phyloP scores from a whole-genome alignment of 345 rosid species.

The Zanthoxylum bungeanum region DNA sequence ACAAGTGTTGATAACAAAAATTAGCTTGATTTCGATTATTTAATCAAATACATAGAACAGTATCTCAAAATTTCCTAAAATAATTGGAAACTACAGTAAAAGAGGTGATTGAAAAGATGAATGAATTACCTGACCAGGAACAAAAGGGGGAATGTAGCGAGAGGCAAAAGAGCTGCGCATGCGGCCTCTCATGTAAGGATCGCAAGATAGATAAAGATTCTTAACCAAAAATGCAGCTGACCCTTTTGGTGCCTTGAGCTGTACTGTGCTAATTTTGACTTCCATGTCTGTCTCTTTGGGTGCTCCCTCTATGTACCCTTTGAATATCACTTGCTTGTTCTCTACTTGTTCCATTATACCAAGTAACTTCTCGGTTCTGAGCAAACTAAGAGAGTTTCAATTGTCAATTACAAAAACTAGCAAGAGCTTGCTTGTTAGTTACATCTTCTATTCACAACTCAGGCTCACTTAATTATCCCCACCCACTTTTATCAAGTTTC shows the following conservation, averaged over 20 bases:
- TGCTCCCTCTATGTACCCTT: slow-evolving; percentile 37
- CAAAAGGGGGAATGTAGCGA: slow-evolving; percentile 37
- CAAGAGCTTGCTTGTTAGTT: neutral
- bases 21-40: neutral
- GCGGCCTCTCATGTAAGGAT: slow-evolving; percentile 55
- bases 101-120: neutral
- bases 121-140: slow-evolving; percentile 41
- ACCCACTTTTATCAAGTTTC: too few species aligned
- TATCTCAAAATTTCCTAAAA: neutral
- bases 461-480: too few species aligned
- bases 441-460: too few species aligned
- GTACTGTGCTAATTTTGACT: slow-evolving; percentile 23
- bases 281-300: slow-evolving; percentile 55
- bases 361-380: neutral
- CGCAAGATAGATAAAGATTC: slow-evolving; percentile 54
- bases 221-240: slow-evolving; percentile 41
- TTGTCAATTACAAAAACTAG: neutral
- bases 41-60: neutral
- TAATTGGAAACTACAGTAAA: too few species aligned
- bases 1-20: neutral
- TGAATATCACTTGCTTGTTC: slow-evolving; percentile 52
- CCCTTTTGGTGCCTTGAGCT: slow-evolving; percentile 39
- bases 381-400: neutral
- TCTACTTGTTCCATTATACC: slow-evolving; percentile 15
- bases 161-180: slow-evolving; percentile 38